phyloP scores from a whole-genome alignment of 192 early-diverging fungal species.

The Chytriomyces sp. region DNA sequence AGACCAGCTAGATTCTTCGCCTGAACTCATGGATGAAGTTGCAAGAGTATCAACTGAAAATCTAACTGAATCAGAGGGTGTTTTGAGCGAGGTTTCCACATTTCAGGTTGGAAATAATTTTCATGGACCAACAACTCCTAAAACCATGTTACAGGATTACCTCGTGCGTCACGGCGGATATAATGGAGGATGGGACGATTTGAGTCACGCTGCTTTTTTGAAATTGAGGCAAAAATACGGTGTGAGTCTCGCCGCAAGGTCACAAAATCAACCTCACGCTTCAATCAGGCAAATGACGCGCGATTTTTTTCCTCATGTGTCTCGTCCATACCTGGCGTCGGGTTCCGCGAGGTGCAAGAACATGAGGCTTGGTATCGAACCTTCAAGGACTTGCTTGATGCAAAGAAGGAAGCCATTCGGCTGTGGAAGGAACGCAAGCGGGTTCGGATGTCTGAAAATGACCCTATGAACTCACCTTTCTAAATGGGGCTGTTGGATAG shows the following conservation, averaged over 20 bases:
- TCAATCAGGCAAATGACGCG: constrained; percentile 20
- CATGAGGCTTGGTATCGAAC: constrained; percentile 31
- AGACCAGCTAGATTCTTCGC: too few relatives aligned
- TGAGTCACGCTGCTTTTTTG: constrained; percentile 38
- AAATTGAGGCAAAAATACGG: constrained; percentile 37
- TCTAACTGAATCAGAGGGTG: too few relatives aligned
- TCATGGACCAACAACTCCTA: not conserved
- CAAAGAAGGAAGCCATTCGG: constrained; percentile 23
- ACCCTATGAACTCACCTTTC: not conserved
- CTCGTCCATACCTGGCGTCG: constrained; percentile 24
- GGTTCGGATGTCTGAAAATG: not conserved
- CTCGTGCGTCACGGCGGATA: constrained; percentile 34
- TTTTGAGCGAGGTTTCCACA: not conserved
- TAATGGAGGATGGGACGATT: constrained; percentile 48
- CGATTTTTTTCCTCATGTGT: constrained; percentile 21
- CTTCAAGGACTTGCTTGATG: constrained; percentile 10
- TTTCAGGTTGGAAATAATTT: constrained; percentile 23
- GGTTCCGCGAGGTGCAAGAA: constrained; percentile 11
- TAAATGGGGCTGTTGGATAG: not conserved
- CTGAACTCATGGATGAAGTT: too few relatives aligned
- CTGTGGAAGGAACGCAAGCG: constrained; percentile 23
- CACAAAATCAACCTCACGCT: not conserved
- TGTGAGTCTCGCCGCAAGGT: not conserved
- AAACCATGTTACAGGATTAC: constrained; percentile 23
- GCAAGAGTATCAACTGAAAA: too few relatives aligned